Evolutionary conservation across 2,329 filamentous ascomycete species (phyloP).

Genomic region (Aspergillus melleus): DNA sequence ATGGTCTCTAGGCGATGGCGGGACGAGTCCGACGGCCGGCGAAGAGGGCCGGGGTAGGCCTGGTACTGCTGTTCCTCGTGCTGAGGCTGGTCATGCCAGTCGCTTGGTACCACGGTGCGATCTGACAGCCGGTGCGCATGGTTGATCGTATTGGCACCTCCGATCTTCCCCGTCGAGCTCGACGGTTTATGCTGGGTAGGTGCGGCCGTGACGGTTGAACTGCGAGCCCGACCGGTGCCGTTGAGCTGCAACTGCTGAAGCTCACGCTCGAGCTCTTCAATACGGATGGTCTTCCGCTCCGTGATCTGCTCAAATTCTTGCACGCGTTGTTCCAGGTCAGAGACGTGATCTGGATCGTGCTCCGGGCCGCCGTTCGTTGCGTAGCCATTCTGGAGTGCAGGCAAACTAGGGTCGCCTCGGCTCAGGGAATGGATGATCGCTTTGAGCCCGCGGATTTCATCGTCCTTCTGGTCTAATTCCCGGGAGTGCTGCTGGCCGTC

Average conservation of each 20-base stretch:
- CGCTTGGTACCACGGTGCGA: constrained; percentile 43
- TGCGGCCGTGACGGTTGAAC: constrained; percentile 37
- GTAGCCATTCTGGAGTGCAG: constrained; percentile 28
- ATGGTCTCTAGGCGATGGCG: constrained; percentile 38
- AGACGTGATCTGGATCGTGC: constrained; percentile 56
- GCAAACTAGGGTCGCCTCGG: constrained; percentile 52
- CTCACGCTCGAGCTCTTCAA: constrained; percentile 85
- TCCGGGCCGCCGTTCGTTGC: constrained; percentile 27
- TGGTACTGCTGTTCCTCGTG: constrained; percentile 23
- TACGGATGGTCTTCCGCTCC: constrained; percentile 69
- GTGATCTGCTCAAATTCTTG: constrained; percentile 72
- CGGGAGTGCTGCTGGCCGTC: constrained; percentile 54
- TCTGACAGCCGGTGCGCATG: constrained; percentile 44
- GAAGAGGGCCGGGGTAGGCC: constrained; percentile 27
- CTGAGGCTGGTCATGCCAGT: constrained; percentile 39
- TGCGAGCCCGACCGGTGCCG: constrained; percentile 32
- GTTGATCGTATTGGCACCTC: constrained; percentile 25
- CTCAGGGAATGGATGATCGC: constrained; percentile 97
- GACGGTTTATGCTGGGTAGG: constrained; percentile 35
- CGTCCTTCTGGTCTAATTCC: constrained; percentile 90
- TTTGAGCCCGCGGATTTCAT: constrained; percentile 95
- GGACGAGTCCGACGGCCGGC: constrained; percentile 28
- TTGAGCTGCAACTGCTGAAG: constrained; percentile 50
- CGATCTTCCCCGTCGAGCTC: constrained; percentile 27
- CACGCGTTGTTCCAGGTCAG: constrained; percentile 75